Evolutionary conservation across 2,329 filamentous ascomycete species (phyloP), one percentile per base, ranked within the genome.

Genomic region (Aspergillaceae sp.): DNA sequence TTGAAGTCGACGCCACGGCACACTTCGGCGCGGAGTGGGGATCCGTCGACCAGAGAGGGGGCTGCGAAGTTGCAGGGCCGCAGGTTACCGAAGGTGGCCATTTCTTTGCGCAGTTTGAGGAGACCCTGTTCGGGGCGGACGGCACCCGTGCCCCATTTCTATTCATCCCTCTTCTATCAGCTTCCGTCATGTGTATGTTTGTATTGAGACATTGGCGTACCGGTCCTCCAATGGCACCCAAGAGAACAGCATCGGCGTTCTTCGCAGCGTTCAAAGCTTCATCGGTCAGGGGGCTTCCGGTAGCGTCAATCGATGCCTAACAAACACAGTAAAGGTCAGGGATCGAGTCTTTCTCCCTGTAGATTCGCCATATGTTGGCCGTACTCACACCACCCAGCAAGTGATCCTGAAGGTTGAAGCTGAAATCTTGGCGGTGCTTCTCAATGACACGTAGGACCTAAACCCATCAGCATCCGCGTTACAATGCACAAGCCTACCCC

Each of bases 41-140:
- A 96, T 62, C 77, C 79, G 42, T 90, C 83, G 61, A 95, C 83
- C 42, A 96, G 83, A 29, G 82, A 79, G 44, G 91, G 86, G 1
- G 89, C 90, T 43, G 88, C 87, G 73, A 98, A 97, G 78, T 87
- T 94, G 78, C 91, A 97, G 7, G 90, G 91, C 4, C 91, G 84
- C 48, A 97, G 82, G 79, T 97, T 97, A 58, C 90, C 91, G 71
- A 94, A 97, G 47, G 91, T 88, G 62, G 79, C 78, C 77, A 97
- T 86, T 71, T 96, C 87, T 72, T 94, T 96, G 72, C 91, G 88
- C 45, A 97, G 86, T 56, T 76, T 80, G 51, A 97, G 83, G 59
- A 97, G 82, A 51, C 91, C 91, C 72, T 96, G 87, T 68, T 97
- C 91, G 1, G 91, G 91, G 40, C 90, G 87, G 52, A 96, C 84